Conservation (phyloP, 768 basidiomycete genomes). For the Nidularia pulvinata region DNA sequence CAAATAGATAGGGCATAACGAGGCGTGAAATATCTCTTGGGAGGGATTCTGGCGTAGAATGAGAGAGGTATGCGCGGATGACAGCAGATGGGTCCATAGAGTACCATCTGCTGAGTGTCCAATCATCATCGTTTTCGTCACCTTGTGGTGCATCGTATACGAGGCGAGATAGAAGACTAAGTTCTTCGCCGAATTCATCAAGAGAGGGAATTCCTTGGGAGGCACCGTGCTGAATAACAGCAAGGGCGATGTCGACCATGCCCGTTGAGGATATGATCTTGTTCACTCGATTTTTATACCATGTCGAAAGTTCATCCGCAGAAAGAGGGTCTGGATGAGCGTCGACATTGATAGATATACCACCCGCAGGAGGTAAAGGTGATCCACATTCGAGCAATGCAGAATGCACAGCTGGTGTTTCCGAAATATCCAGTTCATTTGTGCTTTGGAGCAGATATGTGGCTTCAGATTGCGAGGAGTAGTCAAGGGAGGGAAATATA, state of each 20-base stretch:
- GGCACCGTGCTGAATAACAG: conserved; percentile 83
- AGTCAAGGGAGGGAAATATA: conserved; percentile 65
- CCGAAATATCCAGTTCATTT: conserved; percentile 65
- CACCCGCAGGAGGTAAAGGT: neutral
- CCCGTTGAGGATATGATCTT: conserved; percentile 65
- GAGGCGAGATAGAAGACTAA: conserved; percentile 82
- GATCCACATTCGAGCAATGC: conserved; percentile 29
- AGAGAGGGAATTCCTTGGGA: conserved; percentile 76
- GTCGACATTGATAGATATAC: neutral
- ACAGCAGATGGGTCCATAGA: conserved; percentile 63
- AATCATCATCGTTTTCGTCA: conserved; percentile 50
- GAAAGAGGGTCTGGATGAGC: conserved; percentile 31
- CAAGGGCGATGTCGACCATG: conserved; percentile 77
- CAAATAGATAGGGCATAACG: conserved; percentile 91
- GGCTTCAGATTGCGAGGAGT: conserved; percentile 41
- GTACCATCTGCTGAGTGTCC: conserved; percentile 78
- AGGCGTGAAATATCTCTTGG: conserved; percentile 70
- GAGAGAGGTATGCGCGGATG: conserved; percentile 72
- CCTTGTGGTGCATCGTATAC: conserved; percentile 78
- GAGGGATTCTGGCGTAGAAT: conserved; percentile 68
- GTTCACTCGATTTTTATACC: conserved; percentile 76
- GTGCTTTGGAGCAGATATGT: conserved; percentile 30
- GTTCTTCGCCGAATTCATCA: conserved; percentile 89
- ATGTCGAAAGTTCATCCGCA: conserved; percentile 54
- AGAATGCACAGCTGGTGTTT: conserved; percentile 38